Evolutionary conservation across 2,329 filamentous ascomycete genomes (phyloP).

Genomic region (Ophiocordyceps robertsii): DNA sequence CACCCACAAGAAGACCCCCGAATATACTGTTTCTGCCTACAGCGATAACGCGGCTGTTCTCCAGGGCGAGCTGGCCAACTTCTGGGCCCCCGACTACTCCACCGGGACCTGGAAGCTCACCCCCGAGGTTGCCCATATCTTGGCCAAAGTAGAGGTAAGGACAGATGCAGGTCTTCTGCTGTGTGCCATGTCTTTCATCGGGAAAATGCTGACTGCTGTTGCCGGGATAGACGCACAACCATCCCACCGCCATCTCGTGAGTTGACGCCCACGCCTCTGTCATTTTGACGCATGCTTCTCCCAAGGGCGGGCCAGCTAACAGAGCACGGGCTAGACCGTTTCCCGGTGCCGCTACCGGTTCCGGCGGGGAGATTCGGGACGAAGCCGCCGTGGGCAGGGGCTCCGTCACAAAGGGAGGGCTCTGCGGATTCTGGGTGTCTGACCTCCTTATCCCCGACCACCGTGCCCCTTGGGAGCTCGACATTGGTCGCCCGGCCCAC

Average conservation of each 20-base stretch:
- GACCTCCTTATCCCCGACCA: constrained; percentile 81
- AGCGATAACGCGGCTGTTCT: constrained; percentile 93
- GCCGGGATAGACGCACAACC: constrained; percentile 61
- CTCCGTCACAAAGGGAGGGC: constrained; percentile 82
- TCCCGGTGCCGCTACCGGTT: constrained; percentile 84
- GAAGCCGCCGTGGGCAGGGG: constrained; percentile 90
- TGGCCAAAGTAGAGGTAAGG: constrained; percentile 70
- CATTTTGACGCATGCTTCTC: too few species aligned
- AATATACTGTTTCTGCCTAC: constrained; percentile 87
- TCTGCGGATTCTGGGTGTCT: constrained; percentile 89
- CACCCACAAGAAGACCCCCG: constrained; percentile 71
- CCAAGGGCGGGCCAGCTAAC: neutral
- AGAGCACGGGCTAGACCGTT: constrained; percentile 40
- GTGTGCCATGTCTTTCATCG: too few species aligned
- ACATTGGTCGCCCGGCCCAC: constrained; percentile 80
- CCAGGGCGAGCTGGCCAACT: constrained; percentile 24
- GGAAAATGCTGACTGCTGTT: neutral
- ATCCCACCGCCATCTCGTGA: constrained; percentile 80
- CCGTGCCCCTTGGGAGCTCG: constrained; percentile 76
- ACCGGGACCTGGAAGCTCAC: constrained; percentile 80
- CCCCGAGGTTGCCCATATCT: constrained; percentile 74
- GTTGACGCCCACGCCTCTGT: neutral
- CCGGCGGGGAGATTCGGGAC: constrained; percentile 89
- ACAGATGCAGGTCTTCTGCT: neutral
- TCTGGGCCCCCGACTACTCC: constrained; percentile 78